Percentiles rank a stretch among this genome's conserved stretches.
phyloP scores from a whole-genome alignment of 805 yeast species.

The Vanderwaltozyma verrucispora region DNA sequence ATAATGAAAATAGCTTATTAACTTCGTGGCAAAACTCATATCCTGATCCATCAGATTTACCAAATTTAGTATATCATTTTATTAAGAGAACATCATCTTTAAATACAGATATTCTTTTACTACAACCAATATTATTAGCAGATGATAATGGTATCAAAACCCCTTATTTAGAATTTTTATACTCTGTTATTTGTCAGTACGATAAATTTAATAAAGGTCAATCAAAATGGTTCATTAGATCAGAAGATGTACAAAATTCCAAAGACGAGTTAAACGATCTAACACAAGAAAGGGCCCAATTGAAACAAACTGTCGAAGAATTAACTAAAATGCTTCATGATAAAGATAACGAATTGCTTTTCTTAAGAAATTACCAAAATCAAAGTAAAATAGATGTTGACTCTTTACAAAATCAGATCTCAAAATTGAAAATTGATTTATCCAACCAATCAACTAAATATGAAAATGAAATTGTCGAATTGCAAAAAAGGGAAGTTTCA shows the following conservation, averaged over 20 bases:
- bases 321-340: constrained; percentile 10
- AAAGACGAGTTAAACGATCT: constrained; percentile 1
- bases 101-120: constrained; percentile 62
- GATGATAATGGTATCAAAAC: constrained; percentile 81
- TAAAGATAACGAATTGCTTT: constrained; percentile 7
- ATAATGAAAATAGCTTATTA: constrained; percentile 51
- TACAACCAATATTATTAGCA: constrained; percentile 84
- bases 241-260: constrained; percentile 2
- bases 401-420: constrained; percentile 3
- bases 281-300: constrained; percentile 6
- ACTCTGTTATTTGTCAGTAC: constrained; percentile 64
- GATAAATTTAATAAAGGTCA: constrained; percentile 37
- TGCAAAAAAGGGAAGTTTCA: background rate
- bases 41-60: constrained; percentile 38
- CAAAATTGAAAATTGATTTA: constrained; percentile 1
- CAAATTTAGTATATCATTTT: constrained; percentile 58
- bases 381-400: constrained; percentile 4
- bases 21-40: constrained; percentile 41
- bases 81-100: constrained; percentile 42
- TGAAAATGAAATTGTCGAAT: constrained; percentile 1
- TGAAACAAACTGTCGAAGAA: constrained; percentile 8
- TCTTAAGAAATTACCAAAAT: constrained; percentile 2
- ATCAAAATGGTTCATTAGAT: constrained; percentile 26
- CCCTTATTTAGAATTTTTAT: constrained; percentile 81
- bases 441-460: constrained; percentile 1